Conservation (phyloP, 768 basidiomycete species). For the Gymnopilus junonius region DNA sequence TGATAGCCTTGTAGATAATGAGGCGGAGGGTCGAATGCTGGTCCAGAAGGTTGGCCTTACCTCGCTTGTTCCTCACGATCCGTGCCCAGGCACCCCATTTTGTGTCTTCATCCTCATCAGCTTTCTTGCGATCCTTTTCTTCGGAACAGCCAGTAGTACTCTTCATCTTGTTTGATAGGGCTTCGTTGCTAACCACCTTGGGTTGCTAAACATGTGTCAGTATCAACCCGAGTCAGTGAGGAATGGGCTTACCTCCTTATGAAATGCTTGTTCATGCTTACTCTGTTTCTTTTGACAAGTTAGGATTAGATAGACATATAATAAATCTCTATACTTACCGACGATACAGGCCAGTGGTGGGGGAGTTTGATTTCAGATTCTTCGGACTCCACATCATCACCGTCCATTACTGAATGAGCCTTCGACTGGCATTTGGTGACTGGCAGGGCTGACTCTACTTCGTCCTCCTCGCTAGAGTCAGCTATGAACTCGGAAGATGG, state of each 20-base stretch:
- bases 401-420: no score
- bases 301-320: not conserved
- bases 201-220: not conserved
- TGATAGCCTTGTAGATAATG: not conserved
- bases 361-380: not conserved
- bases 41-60: not conserved
- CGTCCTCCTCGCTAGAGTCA: not conserved
- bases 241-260: not conserved
- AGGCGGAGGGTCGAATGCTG: not conserved
- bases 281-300: not conserved
- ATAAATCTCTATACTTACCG: not conserved
- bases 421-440: no score
- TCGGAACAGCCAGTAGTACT: no score
- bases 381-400: not conserved
- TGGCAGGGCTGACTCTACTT: not conserved
- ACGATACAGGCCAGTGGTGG: not conserved
- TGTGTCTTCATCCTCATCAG: not conserved
- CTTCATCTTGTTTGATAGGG: not conserved
- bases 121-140: not conserved
- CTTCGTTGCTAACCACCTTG: not conserved
- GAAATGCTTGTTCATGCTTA: not conserved
- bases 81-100: not conserved
- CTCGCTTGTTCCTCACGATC: not conserved
- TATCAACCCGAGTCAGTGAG: not conserved
- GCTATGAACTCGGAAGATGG: not conserved